Base-by-base conservation (phyloP, 106 monocot genomes). In the Dendrobium catenatum region DNA sequence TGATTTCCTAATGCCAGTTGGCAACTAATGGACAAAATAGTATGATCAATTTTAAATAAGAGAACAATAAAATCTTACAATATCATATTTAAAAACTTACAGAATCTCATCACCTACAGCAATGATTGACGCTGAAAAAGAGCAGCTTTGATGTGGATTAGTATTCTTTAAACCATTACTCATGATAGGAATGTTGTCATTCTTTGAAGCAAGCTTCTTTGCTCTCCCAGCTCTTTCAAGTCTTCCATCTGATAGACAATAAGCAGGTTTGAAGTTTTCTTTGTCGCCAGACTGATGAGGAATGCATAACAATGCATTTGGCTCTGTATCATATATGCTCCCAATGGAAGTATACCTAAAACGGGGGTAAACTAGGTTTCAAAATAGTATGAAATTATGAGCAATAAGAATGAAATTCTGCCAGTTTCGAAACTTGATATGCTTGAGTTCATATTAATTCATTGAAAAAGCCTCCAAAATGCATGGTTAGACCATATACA, bases 281-380 rank as follows among this genome's bases (percentile, higher is more conserved):
- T 85, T 84, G 17, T 74, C 79, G 20, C 75, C 79, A n/a, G 77
- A 73, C 56, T 85, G 85, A 86, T 91, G 86, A 77, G 78, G 59
- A 77, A 87, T 72, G 49, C 79, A 79, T 77, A 99, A 82, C 78
- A 89, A 89, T 78, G 91, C 78, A 89, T 99, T 99, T 86, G 99
- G 99, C 80, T 93, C 89, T 4, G 99, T 99, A 83, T 99, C 99
- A 89, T 99, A 82, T 85, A 99, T 99, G 93, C 99, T 99, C 84
- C 99, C 99, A 86, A 99, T 91, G 59, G 99, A 99, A 83, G 99
- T 99, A 81, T 95, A 99, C 79, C 96, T 97, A 81, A 75, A 78
- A 46, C 83, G 70, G 48, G n/a, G 27, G 76, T 66, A 15, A 76
- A 76, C 9, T 26, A 49, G 2, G 46, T 19, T 76, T 49, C n/a